A percentile compares a stretch with the other conserved stretches of the same genome.
phyloP scores from a whole-genome alignment of 352 stramenopile genomes.

The Globisporangium perplexum region DNA sequence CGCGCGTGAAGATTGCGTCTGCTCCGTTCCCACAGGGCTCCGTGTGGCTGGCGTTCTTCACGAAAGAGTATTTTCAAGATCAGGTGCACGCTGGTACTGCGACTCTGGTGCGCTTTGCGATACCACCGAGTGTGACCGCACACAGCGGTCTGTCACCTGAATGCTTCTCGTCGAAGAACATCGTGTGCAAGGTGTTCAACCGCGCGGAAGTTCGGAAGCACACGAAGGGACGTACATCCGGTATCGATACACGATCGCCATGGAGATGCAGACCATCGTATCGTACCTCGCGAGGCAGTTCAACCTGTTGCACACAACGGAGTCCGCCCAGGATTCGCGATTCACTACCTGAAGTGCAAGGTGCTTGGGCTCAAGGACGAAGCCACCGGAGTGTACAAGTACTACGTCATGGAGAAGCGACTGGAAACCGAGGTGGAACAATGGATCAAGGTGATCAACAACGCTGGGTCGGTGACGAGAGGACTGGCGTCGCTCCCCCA shows the following conservation, averaged over 20 bases:
- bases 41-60: slow-evolving; percentile 27
- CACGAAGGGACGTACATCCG: slow-evolving; percentile 11
- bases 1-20: slow-evolving; percentile 23
- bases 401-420: not conserved
- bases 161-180: not conserved
- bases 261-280: slow-evolving; percentile 34
- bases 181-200: slow-evolving; percentile 1
- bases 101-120: no score
- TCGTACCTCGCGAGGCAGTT: slow-evolving; percentile 8
- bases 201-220: not conserved
- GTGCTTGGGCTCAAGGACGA: not conserved
- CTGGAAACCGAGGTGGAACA: slow-evolving; percentile 5
- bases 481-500: not conserved
- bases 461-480: slow-evolving; percentile 26
- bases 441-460: slow-evolving; percentile 43
- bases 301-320: not conserved
- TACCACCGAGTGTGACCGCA: not conserved
- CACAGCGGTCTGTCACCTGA: not conserved
- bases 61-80: slow-evolving; percentile 10
- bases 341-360: not conserved
- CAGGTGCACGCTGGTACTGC: not conserved
- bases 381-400: not conserved
- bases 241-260: slow-evolving; percentile 29
- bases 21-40: slow-evolving; percentile 33
- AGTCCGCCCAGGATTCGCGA: slow-evolving; percentile 14